These are phyloP conservation scores for Talaromyces rugulosus DNA, from an alignment of 2,329 filamentous ascomycete genomes.

Conservation along the genomic window DNA sequence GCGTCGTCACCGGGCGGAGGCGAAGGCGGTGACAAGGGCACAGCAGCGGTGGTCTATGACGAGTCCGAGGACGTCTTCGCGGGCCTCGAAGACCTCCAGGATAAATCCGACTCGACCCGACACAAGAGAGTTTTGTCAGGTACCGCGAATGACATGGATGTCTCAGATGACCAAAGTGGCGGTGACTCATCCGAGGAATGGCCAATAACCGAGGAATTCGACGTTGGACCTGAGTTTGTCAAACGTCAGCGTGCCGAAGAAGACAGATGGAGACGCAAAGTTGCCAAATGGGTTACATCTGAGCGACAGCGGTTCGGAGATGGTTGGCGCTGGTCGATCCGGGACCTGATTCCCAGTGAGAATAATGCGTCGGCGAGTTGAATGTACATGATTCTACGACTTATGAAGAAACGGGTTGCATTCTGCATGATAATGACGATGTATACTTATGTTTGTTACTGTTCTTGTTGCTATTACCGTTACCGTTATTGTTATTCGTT, in stretches of 20 bases:
- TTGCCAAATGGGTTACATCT: conserved; percentile 74
- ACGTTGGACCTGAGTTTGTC: conserved; percentile 93
- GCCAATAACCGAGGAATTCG: conserved; percentile 92
- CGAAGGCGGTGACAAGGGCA: conserved; percentile 1
- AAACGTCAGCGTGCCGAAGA: conserved; percentile 86
- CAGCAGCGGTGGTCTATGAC: conserved; percentile 60
- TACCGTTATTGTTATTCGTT: neutral
- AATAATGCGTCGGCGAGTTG: conserved; percentile 1
- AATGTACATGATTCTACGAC: neutral
- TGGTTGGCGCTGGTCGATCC: conserved; percentile 73
- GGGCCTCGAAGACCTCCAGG: conserved; percentile 87
- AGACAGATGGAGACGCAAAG: conserved; percentile 82
- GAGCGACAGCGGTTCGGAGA: conserved; percentile 45
- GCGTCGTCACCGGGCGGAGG: conserved; percentile 33
- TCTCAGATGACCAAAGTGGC: conserved; percentile 37
- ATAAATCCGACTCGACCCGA: conserved; percentile 40
- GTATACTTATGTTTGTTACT: neutral
- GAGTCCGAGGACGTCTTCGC: conserved; percentile 94
- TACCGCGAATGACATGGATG: conserved; percentile 23
- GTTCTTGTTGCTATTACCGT: neutral
- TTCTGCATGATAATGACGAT: neutral
- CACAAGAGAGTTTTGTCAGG: conserved; percentile 17
- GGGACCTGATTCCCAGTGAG: conserved; percentile 37
- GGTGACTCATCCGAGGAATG: conserved; percentile 62
- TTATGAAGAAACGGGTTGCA: neutral